Evolutionary conservation across 306 rosid genomes (phyloP).

Genomic region (Purshia tridentata): DNA sequence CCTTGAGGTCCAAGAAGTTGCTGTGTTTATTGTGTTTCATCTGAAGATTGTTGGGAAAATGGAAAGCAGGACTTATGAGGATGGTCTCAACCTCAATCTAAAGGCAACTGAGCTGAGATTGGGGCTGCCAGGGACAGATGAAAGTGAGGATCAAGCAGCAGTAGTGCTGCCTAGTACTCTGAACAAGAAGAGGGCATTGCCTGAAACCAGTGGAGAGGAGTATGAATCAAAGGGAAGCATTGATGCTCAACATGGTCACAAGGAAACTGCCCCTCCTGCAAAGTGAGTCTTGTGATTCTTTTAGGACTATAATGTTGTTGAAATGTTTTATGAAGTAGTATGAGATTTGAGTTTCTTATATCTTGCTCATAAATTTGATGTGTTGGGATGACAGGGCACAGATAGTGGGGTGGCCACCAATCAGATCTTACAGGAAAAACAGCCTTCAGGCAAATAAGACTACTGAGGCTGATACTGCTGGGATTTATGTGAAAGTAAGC

Average conservation of each 20-base stretch:
- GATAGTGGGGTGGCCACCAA: conserved; percentile 95
- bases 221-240: conserved; percentile 32
- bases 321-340: not conserved
- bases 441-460: conserved; percentile 43
- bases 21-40: not conserved
- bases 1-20: not conserved
- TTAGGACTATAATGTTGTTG: not conserved
- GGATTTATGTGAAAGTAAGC: conserved; percentile 81
- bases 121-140: conserved; percentile 71
- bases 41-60: conserved; percentile 23
- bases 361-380: not conserved
- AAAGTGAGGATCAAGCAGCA: conserved; percentile 26
- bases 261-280: conserved; percentile 52
- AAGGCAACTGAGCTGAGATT: conserved; percentile 83
- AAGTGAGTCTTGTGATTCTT: conserved; percentile 44
- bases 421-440: conserved; percentile 72
- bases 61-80: conserved; percentile 52
- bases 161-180: not conserved
- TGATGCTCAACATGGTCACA: conserved; percentile 1
- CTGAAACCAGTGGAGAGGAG: conserved; percentile 34
- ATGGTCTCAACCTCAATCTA: conserved; percentile 54
- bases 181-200: conserved; percentile 59
- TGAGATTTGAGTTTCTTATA: not conserved
- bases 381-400: conserved; percentile 54
- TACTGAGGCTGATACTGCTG: conserved; percentile 48